Conservation (phyloP, 257 asterid genomes). For the Avicennia marina region DNA sequence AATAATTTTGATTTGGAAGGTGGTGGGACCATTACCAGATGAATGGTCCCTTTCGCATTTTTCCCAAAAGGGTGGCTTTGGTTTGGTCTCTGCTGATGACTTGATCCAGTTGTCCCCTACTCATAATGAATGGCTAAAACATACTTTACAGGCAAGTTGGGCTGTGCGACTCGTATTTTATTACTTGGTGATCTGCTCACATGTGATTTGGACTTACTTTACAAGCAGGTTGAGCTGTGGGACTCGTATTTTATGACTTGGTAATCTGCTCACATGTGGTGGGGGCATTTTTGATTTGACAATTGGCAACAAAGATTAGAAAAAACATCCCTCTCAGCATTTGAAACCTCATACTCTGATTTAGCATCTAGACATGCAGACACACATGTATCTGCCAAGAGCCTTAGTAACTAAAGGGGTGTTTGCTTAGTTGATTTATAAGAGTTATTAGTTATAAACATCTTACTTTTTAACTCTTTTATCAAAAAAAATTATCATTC, state of each 20-base stretch:
- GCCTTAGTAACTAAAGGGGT: too few species aligned
- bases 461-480: neutral
- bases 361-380: neutral
- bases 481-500: too few species aligned
- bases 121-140: constrained; percentile 11
- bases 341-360: neutral
- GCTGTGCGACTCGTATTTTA: neutral
- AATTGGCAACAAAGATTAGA: constrained; percentile 3
- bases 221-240: too few species aligned
- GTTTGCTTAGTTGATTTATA: too few species aligned
- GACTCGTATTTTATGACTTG: too few species aligned
- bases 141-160: neutral
- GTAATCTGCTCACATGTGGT: too few species aligned
- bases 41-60: neutral
- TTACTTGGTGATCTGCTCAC: neutral
- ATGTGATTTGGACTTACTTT: too few species aligned
- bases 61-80: neutral
- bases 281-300: neutral
- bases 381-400: too few species aligned
- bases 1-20: neutral
- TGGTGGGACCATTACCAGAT: too few species aligned
- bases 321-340: neutral
- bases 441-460: too few species aligned
- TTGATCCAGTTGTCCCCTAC: constrained; percentile 15
- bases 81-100: neutral